phyloP scores from a whole-genome alignment of 1,284 basidiomycete species.

The Boletellus sp. region DNA sequence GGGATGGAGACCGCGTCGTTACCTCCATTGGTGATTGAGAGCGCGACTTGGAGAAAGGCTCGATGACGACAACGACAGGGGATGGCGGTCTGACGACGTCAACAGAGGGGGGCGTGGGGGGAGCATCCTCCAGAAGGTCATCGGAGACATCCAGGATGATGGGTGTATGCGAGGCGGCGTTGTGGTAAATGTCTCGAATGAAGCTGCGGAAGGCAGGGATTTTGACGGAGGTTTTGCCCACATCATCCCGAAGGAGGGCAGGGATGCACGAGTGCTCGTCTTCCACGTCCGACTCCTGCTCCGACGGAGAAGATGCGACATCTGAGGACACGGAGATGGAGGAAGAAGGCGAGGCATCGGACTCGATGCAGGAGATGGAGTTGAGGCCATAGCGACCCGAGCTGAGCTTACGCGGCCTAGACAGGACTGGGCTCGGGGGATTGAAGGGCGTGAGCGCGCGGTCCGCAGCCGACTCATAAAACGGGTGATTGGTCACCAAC shows the following conservation, averaged over 20 bases:
- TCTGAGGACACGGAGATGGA: constrained; percentile 37
- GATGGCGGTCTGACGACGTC: constrained; percentile 19
- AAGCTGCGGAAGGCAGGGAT: constrained; percentile 33
- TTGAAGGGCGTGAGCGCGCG: constrained; percentile 1
- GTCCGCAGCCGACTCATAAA: constrained; percentile 6
- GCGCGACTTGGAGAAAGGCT: constrained; percentile 24
- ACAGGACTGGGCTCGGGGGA: constrained; percentile 14
- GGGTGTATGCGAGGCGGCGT: constrained; percentile 8
- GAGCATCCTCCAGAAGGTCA: constrained; percentile 8
- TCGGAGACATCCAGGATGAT: constrained; percentile 10
- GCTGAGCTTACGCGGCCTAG: constrained; percentile 21
- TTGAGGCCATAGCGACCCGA: constrained; percentile 56
- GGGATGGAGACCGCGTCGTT: constrained; percentile 34
- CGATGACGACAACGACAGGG: constrained; percentile 12
- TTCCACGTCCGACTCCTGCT: constrained; percentile 55
- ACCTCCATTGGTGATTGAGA: constrained; percentile 51
- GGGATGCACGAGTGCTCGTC: constrained; percentile 36
- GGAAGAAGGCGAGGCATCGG: constrained; percentile 35
- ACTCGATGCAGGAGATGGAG: constrained; percentile 34
- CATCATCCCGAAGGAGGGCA: constrained; percentile 16
- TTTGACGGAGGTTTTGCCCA: constrained; percentile 19
- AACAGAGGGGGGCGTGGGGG: constrained; percentile 11
- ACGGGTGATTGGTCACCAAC: constrained; percentile 39
- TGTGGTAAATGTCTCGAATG: constrained; percentile 29
- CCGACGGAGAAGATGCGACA: constrained; percentile 29